These are phyloP conservation scores for Epichloe gansuensis DNA, from an alignment of 2,329 filamentous ascomycete genomes.

Conservation along the genomic window DNA sequence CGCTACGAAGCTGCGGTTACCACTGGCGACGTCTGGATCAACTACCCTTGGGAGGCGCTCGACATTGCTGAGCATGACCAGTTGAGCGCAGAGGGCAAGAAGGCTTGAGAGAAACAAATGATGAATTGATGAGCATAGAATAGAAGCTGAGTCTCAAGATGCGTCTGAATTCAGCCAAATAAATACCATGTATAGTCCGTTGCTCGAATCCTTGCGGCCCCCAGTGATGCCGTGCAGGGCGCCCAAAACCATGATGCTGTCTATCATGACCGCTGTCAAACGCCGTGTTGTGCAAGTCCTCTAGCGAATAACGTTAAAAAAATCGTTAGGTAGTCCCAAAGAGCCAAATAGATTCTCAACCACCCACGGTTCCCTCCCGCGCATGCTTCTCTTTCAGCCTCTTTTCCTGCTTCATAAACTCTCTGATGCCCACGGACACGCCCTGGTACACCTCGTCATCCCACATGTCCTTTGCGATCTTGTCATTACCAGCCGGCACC, in stretches of 20 bases:
- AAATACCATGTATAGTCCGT: neutral
- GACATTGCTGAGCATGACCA: slow-evolving; percentile 89
- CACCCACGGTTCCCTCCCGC: slow-evolving; percentile 38
- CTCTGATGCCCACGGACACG: slow-evolving; percentile 83
- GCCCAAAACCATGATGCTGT: neutral
- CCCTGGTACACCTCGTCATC: slow-evolving; percentile 61
- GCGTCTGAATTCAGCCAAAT: neutral
- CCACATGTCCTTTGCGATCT: slow-evolving; percentile 40
- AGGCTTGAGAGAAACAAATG: slow-evolving; percentile 1
- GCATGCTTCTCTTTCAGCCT: slow-evolving; percentile 64
- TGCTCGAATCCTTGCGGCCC: neutral
- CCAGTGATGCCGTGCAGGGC: neutral
- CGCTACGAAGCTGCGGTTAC: slow-evolving; percentile 80
- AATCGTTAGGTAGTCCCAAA: too few relatives aligned
- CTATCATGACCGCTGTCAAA: neutral
- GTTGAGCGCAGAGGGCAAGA: slow-evolving; percentile 39
- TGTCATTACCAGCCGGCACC: slow-evolving; percentile 20
- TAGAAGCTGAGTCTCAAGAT: slow-evolving; percentile 1
- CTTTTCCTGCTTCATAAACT: slow-evolving; percentile 98
- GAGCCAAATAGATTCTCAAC: slow-evolving; percentile 4
- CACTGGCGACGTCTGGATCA: slow-evolving; percentile 93
- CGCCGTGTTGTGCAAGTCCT: neutral
- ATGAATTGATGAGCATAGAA: neutral
- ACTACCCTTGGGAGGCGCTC: slow-evolving; percentile 94
- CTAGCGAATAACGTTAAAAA: neutral